Percentiles rank a stretch among this genome's conserved stretches.
Conservation (phyloP, 1,139 yeast species). For the Zygosaccharomyces sapae region DNA sequence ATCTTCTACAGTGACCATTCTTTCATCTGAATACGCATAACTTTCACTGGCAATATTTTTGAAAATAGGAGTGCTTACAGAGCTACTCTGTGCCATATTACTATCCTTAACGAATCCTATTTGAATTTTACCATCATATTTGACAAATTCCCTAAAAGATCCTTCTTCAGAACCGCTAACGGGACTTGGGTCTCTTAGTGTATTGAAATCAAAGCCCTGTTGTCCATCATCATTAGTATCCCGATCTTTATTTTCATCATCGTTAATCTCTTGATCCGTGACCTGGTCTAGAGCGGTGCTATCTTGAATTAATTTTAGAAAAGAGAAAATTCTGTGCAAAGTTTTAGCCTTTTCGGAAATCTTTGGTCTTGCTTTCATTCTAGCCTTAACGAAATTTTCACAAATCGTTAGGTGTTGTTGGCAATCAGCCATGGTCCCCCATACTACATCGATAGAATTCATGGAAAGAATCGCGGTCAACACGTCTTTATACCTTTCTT, state of each 20-base stretch:
- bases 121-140: conserved; percentile 25
- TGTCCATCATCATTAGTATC: not conserved
- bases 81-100: not conserved
- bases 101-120: conserved; percentile 20
- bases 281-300: conserved; percentile 55
- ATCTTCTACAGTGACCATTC: conserved; percentile 31
- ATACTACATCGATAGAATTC: conserved; percentile 83
- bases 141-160: conserved; percentile 23
- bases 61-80: conserved; percentile 24
- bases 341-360: conserved; percentile 72
- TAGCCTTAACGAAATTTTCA: conserved; percentile 65
- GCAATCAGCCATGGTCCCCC: conserved; percentile 91
- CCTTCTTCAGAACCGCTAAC: conserved; percentile 10
- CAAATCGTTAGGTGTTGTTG: conserved; percentile 71
- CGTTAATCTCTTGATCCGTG: conserved; percentile 26
- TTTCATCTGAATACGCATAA: conserved; percentile 37
- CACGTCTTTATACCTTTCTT: conserved; percentile 79
- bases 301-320: conserved; percentile 70
- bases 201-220: not conserved
- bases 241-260: conserved; percentile 12
- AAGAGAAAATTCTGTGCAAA: conserved; percentile 73
- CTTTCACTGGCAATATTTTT: conserved; percentile 25
- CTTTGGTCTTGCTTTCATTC: conserved; percentile 62
- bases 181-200: not conserved
- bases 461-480: conserved; percentile 78